Evolutionary conservation across 2,329 filamentous ascomycete genomes (phyloP), one percentile per base, ranked within the genome.

Genomic region (Diaporthe nobilis): DNA sequence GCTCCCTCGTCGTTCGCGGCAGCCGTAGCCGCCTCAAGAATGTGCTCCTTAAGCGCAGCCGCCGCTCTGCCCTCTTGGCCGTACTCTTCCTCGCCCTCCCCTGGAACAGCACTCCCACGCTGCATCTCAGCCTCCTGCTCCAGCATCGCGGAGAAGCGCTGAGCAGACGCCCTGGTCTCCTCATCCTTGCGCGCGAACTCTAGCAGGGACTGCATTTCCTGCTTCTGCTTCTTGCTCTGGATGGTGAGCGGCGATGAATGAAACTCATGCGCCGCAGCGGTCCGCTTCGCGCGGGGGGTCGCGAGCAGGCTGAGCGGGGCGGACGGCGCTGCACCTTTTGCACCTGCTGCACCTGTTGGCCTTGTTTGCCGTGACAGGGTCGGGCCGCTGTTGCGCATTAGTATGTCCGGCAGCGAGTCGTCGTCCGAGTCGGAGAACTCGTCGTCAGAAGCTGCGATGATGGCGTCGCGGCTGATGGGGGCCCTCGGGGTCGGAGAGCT

Each of bases 361-460:
- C 83, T 5, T 79, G 77, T 42, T 81, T 73, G 20, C 13, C 39
- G 73, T 76, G 13, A 20, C 76, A 53, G 79, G 80, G 2, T 75
- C 76, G 31, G 76, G 76, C 80, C 28, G 17, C 80, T 63, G 42
- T 61, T 37, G 49, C 42, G 60, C 67, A 13, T 75, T 79, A 89
- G 80, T 1, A 93, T 82, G 58, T 89, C 86, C 7, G 89, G 87
- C 20, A 93, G 86, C 0, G 92, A 93, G 67, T 90, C 90, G 15
- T 88, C 89, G 37, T 91, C 90, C 25, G 91, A 91, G 25, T 87
- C 90, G 78, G 92, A 88, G 39, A 89, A 89, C n/a, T 94, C 93
- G 13, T 93, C 93, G 80, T 96, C 94, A 0, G 94, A 95, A 72
- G 90, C 92, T 61, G 88, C 88, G 55, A 96, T 93, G 73, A 93